Conservation (phyloP, 495 filamentous ascomycete genomes). For the Evernia prunastri region DNA sequence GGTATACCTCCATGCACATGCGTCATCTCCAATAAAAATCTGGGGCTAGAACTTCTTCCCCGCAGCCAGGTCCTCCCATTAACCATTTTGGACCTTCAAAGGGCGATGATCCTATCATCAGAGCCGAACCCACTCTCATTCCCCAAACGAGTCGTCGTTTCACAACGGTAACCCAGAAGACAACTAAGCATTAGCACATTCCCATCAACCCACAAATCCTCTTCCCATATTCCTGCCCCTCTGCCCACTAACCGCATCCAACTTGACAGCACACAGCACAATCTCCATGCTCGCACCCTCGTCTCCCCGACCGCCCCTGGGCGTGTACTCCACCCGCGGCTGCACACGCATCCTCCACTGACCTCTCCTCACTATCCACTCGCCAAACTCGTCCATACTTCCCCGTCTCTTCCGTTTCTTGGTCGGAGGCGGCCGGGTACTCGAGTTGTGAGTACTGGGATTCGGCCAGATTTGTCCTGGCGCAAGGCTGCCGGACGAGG, state of each 20-base stretch:
- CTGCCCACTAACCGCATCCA: slow-evolving; percentile 68
- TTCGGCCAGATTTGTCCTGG: slow-evolving; percentile 5
- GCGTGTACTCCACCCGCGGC: slow-evolving; percentile 14
- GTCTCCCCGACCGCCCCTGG: slow-evolving; percentile 11
- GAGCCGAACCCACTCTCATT: background rate
- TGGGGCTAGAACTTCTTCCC: background rate
- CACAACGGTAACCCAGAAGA: background rate
- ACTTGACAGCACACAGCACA: slow-evolving; percentile 69
- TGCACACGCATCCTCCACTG: slow-evolving; percentile 79
- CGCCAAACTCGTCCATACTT: slow-evolving; percentile 33
- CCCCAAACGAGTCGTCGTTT: background rate
- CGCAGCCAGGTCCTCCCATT: background rate
- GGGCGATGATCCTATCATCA: background rate
- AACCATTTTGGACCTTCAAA: no score
- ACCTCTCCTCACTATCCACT: slow-evolving; percentile 69
- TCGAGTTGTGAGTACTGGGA: slow-evolving; percentile 4
- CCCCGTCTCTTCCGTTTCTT: slow-evolving; percentile 46
- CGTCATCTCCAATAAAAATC: background rate
- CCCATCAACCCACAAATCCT: slow-evolving; percentile 51
- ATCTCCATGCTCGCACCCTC: slow-evolving; percentile 45
- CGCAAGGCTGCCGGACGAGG: slow-evolving; percentile 4
- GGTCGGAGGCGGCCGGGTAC: slow-evolving; percentile 27
- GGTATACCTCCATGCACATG: background rate
- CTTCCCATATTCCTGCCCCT: slow-evolving; percentile 60
- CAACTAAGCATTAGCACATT: background rate